Conservation (phyloP, 202 grass and related monocot genomes). For the Eragrostis tef region DNA sequence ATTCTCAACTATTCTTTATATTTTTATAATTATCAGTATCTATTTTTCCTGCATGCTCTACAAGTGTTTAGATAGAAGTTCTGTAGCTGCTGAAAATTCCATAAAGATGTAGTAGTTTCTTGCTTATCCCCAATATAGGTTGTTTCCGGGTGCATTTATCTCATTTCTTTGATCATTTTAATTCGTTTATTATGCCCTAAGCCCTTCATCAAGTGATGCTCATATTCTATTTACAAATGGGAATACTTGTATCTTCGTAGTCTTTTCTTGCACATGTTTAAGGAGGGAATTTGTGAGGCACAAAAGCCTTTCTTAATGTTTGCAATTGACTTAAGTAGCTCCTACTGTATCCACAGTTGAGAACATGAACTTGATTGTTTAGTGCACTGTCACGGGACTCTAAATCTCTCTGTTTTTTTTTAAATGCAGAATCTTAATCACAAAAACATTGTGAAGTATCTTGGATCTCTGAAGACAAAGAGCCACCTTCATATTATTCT, state of each 20-base stretch:
- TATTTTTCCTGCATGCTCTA: neutral
- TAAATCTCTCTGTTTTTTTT: conserved; percentile 43
- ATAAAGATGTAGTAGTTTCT: conserved; percentile 7
- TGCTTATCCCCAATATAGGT: neutral
- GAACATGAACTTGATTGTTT: conserved; percentile 11
- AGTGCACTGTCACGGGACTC: neutral
- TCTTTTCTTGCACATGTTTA: neutral
- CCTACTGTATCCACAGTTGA: conserved; percentile 2
- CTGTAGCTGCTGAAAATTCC: conserved; percentile 21
- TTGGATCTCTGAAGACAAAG: conserved; percentile 92
- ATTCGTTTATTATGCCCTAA: neutral
- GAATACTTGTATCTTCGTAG: neutral
- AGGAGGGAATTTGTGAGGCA: neutral
- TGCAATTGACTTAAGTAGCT: neutral
- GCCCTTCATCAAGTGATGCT: neutral
- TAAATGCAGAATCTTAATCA: conserved; percentile 98
- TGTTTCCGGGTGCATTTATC: neutral
- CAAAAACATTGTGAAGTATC: conserved; percentile 99
- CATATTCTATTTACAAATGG: neutral
- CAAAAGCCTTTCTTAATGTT: neutral
- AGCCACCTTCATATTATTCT: conserved; percentile 98
- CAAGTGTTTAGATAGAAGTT: conserved; percentile 7
- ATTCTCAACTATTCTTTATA: neutral
- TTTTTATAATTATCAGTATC: neutral
- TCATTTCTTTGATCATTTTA: neutral